Evolutionary conservation across 768 basidiomycete species (phyloP), one percentile per base, ranked within the genome.

Genomic region (Tubosaeta sp.): DNA sequence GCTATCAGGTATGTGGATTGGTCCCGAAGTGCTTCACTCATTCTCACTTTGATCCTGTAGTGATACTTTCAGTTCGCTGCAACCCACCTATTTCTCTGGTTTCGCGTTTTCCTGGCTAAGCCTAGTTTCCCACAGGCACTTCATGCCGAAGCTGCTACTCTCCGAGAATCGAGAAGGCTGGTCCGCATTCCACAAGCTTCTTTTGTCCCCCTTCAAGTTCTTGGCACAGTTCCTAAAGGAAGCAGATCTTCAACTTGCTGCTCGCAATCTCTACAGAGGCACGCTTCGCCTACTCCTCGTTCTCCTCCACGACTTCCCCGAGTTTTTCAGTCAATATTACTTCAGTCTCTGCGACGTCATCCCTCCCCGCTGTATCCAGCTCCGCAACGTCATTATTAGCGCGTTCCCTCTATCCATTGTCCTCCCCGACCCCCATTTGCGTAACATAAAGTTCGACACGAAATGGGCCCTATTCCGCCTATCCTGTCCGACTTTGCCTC

Each of bases 31-130:
- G 6, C 29, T 26, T 13, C 14, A 29, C 25, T 44, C 22, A 27
- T 26, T 6, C 47, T 53, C 46, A 53, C 42, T 50, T 41, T 9
- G 32, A 50, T 45, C 29, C 55, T 22, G 29, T 55, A 95, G 95
- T 65, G 95, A 97, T 65, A 92, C 92, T 3, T 85, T 97, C 68
- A 95, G 93, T 67, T 97, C 95, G 41, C 74, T 97, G 53, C 95
- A 98, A 66, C 97, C 97, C 8, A 87, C 86, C 6, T 93, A 91
- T 71, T 98, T 97, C 76, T 95, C 97, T 16, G 91, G 94, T 9
- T 99, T 99, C 69, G 89, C 95, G 1, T 99, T 98, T 72, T 95
- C 94, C 14, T 99, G 95, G 95, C 85, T 97, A 79, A 88, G 88
- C 57, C 78, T 98, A 42, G 85, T 99, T 64, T 97, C 97, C 22